Percentiles rank a stretch among this genome's conserved stretches.
Evolutionary conservation across 1,139 yeast species (phyloP).

Genomic region (Lodderomyces metapsilosis): DNA sequence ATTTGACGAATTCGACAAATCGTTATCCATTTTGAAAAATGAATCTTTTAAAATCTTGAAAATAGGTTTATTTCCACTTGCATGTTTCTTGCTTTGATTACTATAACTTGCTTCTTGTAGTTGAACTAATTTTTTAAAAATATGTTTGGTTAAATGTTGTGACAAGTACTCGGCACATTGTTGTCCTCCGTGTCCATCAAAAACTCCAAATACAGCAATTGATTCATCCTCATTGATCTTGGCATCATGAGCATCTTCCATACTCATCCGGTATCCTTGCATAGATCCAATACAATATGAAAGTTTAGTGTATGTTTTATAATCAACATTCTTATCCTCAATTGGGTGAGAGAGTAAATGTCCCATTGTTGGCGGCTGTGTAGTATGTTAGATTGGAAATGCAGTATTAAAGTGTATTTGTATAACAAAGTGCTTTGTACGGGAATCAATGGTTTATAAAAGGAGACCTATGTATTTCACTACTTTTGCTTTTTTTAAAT

Average conservation of each 20-base stretch:
- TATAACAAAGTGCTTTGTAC: too few relatives aligned
- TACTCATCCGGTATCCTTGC: slow-evolving; percentile 76
- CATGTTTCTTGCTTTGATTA: slow-evolving; percentile 11
- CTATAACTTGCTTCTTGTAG: background rate
- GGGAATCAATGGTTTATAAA: too few relatives aligned
- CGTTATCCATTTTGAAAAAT: slow-evolving; percentile 58
- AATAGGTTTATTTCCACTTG: slow-evolving; percentile 1
- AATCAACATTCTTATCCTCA: slow-evolving; percentile 61
- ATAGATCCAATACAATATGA: slow-evolving; percentile 69
- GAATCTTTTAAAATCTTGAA: slow-evolving; percentile 44
- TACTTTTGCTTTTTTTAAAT: too few relatives aligned
- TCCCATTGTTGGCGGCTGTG: slow-evolving; percentile 48
- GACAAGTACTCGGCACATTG: slow-evolving; percentile 57
- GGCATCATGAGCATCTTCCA: slow-evolving; percentile 74
- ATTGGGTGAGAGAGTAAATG: slow-evolving; percentile 74
- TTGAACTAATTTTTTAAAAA: slow-evolving; percentile 28
- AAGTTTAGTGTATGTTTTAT: slow-evolving; percentile 40
- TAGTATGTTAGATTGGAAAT: background rate
- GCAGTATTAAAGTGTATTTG: too few relatives aligned
- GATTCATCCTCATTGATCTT: slow-evolving; percentile 40
- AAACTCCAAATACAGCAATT: slow-evolving; percentile 66
- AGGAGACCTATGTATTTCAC: too few relatives aligned
- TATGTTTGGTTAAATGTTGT: slow-evolving; percentile 36
- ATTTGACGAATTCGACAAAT: slow-evolving; percentile 44
- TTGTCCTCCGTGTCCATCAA: slow-evolving; percentile 81